Evolutionary conservation across 805 yeast species (phyloP).

Genomic region (Hanseniaspora nectarophila): DNA sequence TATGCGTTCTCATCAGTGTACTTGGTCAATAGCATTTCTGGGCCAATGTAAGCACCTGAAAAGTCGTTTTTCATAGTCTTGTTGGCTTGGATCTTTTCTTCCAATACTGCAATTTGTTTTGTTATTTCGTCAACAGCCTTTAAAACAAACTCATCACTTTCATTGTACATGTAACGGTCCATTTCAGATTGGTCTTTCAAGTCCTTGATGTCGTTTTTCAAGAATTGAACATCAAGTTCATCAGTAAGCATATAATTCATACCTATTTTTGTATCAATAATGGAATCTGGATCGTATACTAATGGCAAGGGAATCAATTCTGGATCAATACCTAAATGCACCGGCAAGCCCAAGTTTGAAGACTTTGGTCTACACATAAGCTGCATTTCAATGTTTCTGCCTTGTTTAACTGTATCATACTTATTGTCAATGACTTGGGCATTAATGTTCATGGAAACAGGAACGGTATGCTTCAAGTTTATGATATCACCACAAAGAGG

Average conservation of each 20-base stretch:
- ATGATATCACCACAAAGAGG: slow-evolving; percentile 63
- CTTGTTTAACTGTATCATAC: slow-evolving; percentile 38
- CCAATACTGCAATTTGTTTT: slow-evolving; percentile 37
- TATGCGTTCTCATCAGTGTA: slow-evolving; percentile 37
- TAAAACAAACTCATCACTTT: slow-evolving; percentile 42
- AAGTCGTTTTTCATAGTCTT: slow-evolving; percentile 14
- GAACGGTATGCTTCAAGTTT: slow-evolving; percentile 41
- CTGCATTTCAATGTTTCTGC: slow-evolving; percentile 46
- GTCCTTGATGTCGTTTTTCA: slow-evolving; percentile 45
- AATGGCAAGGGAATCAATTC: slow-evolving; percentile 20
- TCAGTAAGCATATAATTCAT: background rate
- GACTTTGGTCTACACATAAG: slow-evolving; percentile 48
- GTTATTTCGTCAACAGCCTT: slow-evolving; percentile 34
- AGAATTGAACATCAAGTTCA: slow-evolving; percentile 34
- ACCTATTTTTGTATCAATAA: slow-evolving; percentile 24
- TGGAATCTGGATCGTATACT: slow-evolving; percentile 44
- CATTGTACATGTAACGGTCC: slow-evolving; percentile 50
- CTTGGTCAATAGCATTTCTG: slow-evolving; percentile 15
- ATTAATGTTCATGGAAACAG: slow-evolving; percentile 36
- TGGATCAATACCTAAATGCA: slow-evolving; percentile 34
- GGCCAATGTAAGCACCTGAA: slow-evolving; percentile 16
- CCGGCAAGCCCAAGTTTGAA: slow-evolving; percentile 39
- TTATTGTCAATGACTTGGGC: slow-evolving; percentile 40
- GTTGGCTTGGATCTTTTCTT: slow-evolving; percentile 21
- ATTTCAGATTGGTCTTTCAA: slow-evolving; percentile 41